These are phyloP conservation scores for Didymella lethalis DNA, from an alignment of 2,329 filamentous ascomycete species.

Conservation along the genomic window DNA sequence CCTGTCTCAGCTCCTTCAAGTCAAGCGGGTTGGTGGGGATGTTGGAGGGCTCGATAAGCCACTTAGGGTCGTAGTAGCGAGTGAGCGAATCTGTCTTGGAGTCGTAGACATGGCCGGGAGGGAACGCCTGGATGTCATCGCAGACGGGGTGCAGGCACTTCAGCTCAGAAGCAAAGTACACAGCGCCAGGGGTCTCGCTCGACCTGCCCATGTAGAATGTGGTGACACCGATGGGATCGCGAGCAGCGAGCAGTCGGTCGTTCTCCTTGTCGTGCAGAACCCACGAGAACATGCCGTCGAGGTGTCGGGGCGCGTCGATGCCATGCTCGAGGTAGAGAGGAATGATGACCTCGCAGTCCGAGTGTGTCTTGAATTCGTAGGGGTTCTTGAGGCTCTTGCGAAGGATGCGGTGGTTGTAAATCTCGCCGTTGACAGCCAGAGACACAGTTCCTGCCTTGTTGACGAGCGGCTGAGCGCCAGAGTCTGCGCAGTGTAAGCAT, in stretches of 20 bases:
- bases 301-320: conserved; percentile 87
- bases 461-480: conserved; percentile 92
- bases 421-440: conserved; percentile 98
- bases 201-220: conserved; percentile 95
- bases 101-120: conserved; percentile 94
- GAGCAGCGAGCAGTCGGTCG: conserved; percentile 90
- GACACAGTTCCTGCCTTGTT: conserved; percentile 88
- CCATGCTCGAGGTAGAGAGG: conserved; percentile 95
- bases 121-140: conserved; percentile 93
- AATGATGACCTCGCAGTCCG: conserved; percentile 98
- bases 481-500: conserved; percentile 66
- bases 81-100: conserved; percentile 86
- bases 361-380: conserved; percentile 98
- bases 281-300: conserved; percentile 99
- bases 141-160: conserved; percentile 93
- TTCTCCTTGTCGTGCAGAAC: conserved; percentile 95
- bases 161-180: conserved; percentile 96
- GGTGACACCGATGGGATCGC: conserved; percentile 96
- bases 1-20: conserved; percentile 79
- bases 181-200: conserved; percentile 79
- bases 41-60: conserved; percentile 81
- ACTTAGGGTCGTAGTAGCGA: conserved; percentile 89
- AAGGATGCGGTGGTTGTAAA: conserved; percentile 98
- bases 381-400: conserved; percentile 83
- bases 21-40: conserved; percentile 83